These are phyloP conservation scores for Macrolepiota albuminosa DNA, from an alignment of 768 basidiomycete species.

Conservation along the genomic window DNA sequence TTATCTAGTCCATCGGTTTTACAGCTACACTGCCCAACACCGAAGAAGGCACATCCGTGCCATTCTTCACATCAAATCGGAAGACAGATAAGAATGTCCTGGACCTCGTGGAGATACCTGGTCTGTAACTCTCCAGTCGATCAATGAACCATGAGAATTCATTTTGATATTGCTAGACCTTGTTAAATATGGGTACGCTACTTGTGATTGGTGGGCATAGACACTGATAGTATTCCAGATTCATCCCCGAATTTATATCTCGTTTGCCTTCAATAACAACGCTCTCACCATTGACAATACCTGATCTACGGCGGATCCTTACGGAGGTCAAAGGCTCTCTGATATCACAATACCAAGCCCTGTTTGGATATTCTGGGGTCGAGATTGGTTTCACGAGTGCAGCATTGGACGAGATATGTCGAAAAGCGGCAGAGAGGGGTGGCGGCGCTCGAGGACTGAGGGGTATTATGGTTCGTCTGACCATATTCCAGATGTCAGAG, in stretches of 20 bases:
- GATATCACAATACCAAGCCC: slow-evolving; percentile 81
- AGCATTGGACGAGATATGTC: slow-evolving; percentile 79
- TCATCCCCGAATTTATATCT: slow-evolving; percentile 94
- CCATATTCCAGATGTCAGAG: neutral
- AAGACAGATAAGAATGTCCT: slow-evolving; percentile 49
- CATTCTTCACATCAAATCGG: slow-evolving; percentile 78
- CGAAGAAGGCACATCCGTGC: slow-evolving; percentile 36
- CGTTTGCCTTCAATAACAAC: slow-evolving; percentile 91
- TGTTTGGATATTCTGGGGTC: slow-evolving; percentile 80
- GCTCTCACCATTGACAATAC: slow-evolving; percentile 69
- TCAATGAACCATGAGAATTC: neutral
- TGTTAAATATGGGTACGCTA: slow-evolving; percentile 67
- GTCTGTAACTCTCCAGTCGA: slow-evolving; percentile 28
- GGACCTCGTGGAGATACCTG: slow-evolving; percentile 68
- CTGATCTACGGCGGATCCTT: slow-evolving; percentile 85
- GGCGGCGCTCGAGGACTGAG: slow-evolving; percentile 89
- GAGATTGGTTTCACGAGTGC: slow-evolving; percentile 83
- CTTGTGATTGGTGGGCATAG: neutral
- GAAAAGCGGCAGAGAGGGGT: slow-evolving; percentile 71
- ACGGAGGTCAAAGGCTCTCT: slow-evolving; percentile 91
- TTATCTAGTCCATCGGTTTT: slow-evolving; percentile 82
- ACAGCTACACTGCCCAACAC: slow-evolving; percentile 36
- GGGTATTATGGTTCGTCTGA: slow-evolving; percentile 70
- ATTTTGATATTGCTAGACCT: slow-evolving; percentile 48
- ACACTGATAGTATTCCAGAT: slow-evolving; percentile 29